Base-by-base conservation (phyloP, 768 basidiomycete species). In the Termitomyces titanicus region DNA sequence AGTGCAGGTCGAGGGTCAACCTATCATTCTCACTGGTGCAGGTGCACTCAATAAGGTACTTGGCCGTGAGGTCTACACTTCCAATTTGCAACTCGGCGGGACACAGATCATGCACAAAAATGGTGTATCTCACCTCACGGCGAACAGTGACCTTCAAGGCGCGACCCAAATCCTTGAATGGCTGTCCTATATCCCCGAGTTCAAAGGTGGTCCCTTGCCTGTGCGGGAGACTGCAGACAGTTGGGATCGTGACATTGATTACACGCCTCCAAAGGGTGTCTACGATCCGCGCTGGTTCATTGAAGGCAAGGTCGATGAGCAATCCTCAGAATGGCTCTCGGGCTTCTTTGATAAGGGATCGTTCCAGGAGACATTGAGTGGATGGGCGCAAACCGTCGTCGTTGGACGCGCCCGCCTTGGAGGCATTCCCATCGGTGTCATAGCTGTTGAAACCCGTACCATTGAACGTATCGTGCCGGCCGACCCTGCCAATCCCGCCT, bases 81-180 rank as follows among this genome's bases (percentile, higher is more conserved):
- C 94, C 52, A 98, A 98, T 71, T 72, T 99, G 63, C 97, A 98
- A 71, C 90, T 99, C 56, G 97, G 97, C 60, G 97, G 97, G 52
- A 98, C 97, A n/a, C 97, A 99, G 67, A 98, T 99, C 78, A 98
- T 99, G 97, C 91, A 94, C 84, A 98, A 98, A 84, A 99, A 99
- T 67, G 97, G 97, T 73, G 92, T 98, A 53, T 97, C 96, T 5
- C 97, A 99, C 69, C 76, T 98, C 55, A 95, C 93, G 3, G 95
- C 97, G 33, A 84, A 84, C 64, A 98, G 94, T 68, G 97, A 99
- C 68, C 76, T 99, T 33, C 92, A 98, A 70, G 97, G 97, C 55
- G 94, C 95, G 15, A 86, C 88, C 24, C 89, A 94, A 56, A 98
- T 98, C 61, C 75, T 98, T 43, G 84, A 94, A 62, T 99, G 97